These are phyloP conservation scores for Xylaria sp. DNA, from an alignment of 2,329 filamentous ascomycete species.

Conservation along the genomic window DNA sequence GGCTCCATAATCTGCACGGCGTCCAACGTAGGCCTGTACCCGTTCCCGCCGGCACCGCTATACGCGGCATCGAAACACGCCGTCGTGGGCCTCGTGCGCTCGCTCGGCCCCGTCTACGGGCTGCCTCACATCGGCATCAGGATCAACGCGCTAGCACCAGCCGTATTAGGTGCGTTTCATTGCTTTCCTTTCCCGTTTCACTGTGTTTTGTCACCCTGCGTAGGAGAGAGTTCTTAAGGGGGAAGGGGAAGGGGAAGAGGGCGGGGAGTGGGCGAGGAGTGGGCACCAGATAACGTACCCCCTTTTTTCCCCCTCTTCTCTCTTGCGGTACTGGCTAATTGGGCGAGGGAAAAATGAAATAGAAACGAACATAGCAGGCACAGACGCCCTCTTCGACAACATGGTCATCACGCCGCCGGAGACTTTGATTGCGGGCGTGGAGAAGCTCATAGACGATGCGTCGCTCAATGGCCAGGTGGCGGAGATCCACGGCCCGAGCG, in stretches of 20 bases:
- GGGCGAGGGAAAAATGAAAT: neutral
- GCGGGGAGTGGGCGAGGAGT: too few relatives aligned
- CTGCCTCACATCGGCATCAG: constrained; percentile 53
- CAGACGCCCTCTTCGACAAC: constrained; percentile 55
- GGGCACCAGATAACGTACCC: too few relatives aligned
- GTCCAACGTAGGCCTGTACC: constrained; percentile 63
- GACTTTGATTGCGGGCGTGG: constrained; percentile 57
- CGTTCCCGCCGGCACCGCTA: constrained; percentile 61
- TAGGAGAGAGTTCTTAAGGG: too few relatives aligned
- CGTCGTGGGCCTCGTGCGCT: constrained; percentile 61
- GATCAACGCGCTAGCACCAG: constrained; percentile 63
- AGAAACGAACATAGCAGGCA: constrained; percentile 60
- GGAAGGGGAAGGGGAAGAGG: neutral
- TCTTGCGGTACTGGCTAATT: too few relatives aligned
- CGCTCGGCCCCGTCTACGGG: constrained; percentile 54
- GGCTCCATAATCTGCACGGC: constrained; percentile 63
- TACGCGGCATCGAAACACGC: constrained; percentile 61
- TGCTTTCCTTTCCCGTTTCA: neutral
- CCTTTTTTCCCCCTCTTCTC: too few relatives aligned
- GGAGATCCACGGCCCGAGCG: constrained; percentile 62
- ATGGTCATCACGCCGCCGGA: constrained; percentile 64
- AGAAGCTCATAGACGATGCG: constrained; percentile 54
- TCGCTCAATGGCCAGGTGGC: constrained; percentile 57
- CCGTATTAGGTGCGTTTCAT: constrained; percentile 55
- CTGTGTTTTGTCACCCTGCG: too few relatives aligned